These are phyloP conservation scores for Fusarium miscanthi DNA, from an alignment of 2,329 filamentous ascomycete genomes.

Conservation along the genomic window DNA sequence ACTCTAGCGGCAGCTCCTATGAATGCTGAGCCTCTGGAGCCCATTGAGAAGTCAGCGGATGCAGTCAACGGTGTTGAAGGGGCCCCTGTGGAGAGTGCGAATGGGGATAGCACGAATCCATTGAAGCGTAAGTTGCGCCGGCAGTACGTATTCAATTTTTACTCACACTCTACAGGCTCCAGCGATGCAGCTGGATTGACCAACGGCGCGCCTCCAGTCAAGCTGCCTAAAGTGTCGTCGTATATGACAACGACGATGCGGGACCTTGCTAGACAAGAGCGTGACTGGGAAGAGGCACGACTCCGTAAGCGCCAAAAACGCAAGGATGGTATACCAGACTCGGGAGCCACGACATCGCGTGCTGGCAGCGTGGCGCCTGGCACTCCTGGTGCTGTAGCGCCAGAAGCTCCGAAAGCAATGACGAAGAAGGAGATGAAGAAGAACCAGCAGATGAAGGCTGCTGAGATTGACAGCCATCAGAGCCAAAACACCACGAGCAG, in stretches of 20 bases:
- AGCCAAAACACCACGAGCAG: conserved; percentile 86
- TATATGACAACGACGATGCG: conserved; percentile 67
- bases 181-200: conserved; percentile 49
- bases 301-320: conserved; percentile 75
- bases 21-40: conserved; percentile 54
- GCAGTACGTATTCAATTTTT: neutral
- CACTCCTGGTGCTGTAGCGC: conserved; percentile 71
- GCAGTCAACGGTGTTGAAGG: conserved; percentile 30
- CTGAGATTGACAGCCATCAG: conserved; percentile 81
- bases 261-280: conserved; percentile 72
- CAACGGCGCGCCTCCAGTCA: conserved; percentile 58
- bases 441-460: conserved; percentile 79
- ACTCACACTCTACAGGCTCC: conserved; percentile 51
- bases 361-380: conserved; percentile 68
- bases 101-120: conserved; percentile 65
- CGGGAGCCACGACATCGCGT: conserved; percentile 60
- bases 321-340: conserved; percentile 65
- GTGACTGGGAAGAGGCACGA: conserved; percentile 77
- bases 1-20: conserved; percentile 72
- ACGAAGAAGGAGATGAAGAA: conserved; percentile 89
- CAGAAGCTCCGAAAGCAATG: conserved; percentile 74
- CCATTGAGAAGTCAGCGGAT: conserved; percentile 39
- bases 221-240: conserved; percentile 62
- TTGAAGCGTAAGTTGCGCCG: conserved; percentile 66
- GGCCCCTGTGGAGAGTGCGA: conserved; percentile 56